A percentile compares a stretch with the other conserved stretches of the same genome.
Evolutionary conservation across 768 basidiomycete genomes (phyloP).

Genomic region (Pisolithus microcarpus): DNA sequence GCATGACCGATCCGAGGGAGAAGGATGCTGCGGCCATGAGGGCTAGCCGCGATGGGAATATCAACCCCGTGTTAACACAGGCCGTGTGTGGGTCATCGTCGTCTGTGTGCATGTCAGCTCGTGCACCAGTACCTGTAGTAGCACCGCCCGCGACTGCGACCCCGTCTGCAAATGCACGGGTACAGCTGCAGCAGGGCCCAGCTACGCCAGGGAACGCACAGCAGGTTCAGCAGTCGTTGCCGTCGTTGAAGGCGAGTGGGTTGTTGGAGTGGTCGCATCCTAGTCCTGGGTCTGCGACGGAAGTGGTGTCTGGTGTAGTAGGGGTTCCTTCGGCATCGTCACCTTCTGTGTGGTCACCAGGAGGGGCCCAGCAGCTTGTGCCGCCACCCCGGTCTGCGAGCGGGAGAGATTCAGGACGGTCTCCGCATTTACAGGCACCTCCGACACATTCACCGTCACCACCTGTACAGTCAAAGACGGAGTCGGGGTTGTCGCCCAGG

Average conservation of each 20-base stretch:
- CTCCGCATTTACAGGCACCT: constrained; percentile 7
- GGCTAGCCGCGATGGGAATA: constrained; percentile 19
- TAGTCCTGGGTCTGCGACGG: constrained; percentile 42
- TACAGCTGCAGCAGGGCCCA: neutral
- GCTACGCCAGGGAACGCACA: constrained; percentile 13
- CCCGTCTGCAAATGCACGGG: constrained; percentile 1
- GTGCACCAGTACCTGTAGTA: constrained; percentile 10
- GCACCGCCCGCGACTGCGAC: constrained; percentile 8
- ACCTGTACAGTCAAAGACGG: neutral
- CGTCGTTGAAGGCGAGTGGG: constrained; percentile 70
- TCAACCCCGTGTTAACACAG: constrained; percentile 23
- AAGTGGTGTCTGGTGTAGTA: constrained; percentile 9
- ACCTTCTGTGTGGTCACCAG: constrained; percentile 16
- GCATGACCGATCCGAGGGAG: constrained; percentile 18
- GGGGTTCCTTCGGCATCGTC: constrained; percentile 6
- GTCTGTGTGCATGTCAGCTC: constrained; percentile 15
- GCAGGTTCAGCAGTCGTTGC: constrained; percentile 41
- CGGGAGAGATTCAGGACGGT: constrained; percentile 13
- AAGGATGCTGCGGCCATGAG: constrained; percentile 17
- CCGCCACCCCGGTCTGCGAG: constrained; percentile 13
- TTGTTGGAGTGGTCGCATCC: constrained; percentile 48
- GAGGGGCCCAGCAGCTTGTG: constrained; percentile 15
- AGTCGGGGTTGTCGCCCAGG: neutral
- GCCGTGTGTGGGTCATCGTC: no score
- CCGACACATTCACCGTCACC: neutral